Base-by-base conservation (phyloP, 2,329 filamentous ascomycete genomes). In the Thielaviopsis ethacetica region DNA sequence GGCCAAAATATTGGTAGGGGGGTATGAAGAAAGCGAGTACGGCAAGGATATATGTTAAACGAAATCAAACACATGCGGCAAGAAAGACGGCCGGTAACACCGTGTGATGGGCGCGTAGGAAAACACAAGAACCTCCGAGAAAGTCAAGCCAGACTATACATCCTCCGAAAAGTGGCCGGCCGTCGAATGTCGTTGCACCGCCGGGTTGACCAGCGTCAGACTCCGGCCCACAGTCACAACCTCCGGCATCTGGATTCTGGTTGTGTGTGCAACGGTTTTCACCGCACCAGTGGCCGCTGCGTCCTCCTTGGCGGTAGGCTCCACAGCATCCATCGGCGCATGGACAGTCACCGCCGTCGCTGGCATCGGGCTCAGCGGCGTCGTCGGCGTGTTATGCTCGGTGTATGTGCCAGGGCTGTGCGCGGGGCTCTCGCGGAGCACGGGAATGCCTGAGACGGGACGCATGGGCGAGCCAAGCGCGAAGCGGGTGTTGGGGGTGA, bases 351-450 rank as follows among this genome's bases (percentile, higher is more conserved):
- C 30, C 5, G 30, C 30, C 30, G 30, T 34, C 30, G 30, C 30
- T 2, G 30, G 30, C 30, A 34, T 34, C 30, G 30, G 30, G 30
- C 30, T 34, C 30, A 34, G 10, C 2, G 3, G 30, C 30, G 30
- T 34, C 7, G 30, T 10, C 30, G 30, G 30, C 10, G 30, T 34
- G 6, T 34, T 9, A 4, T 6, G 5, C 7, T 34, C 30, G 30
- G 6, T 34, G 30, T 34, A 34, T 4, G 30, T 9, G 10, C 7
- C 10, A 12, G 30, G 30, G 30, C 30, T 34, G 30, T 82, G 77
- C 19, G 78, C 81, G 17, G 84, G 84, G n/a, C 83, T 80, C n/a
- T 80, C 76, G 62, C 82, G 75, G 66, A 83, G 76, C 34, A 83
- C 72, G n/a, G 78, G 76, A 3, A 82, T 71, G 10, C 81, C 80